Evolutionary conservation across 2,329 filamentous ascomycete species (phyloP), one percentile per base, ranked within the genome.

Genomic region (Zarea fungicola): DNA sequence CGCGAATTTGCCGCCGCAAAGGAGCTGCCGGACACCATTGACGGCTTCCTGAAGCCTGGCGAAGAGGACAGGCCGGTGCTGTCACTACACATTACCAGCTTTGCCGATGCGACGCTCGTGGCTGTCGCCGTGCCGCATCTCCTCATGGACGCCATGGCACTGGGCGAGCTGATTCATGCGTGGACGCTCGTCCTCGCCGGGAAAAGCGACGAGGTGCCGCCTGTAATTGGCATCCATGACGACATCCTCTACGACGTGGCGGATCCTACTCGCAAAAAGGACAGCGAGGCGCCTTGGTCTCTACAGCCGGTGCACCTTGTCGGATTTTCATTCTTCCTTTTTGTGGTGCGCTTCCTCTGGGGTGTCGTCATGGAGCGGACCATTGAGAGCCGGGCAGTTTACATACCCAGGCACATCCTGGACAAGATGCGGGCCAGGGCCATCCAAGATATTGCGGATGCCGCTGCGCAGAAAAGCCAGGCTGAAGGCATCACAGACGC

Each of bases 71-170:
- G 53, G 22, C 73, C 73, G 1, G 70, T 72, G 55, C 58, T 78
- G 8, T 65, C 65, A 8, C 58, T 78, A 11, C 72, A 74, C 52
- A 61, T 77, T 34, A 66, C 70, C 8, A 66, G 66, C 0, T 78
- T 78, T 55, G 56, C 54, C 7, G 70, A 79, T 49, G 68, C 70
- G 0, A 78, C 75, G 0, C 57, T 78, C 0, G 59, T 78, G 4
- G 63, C 63, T 1, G 52, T 78, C 1, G 61, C 61, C 3, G 74
- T 65, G 60, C 66, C 70, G 9, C 76, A 79, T 56, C 68, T 66
- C 0, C 55, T 75, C 5, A 65, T 69, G 47, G 75, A 78, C 54
- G 71, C 62, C 3, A 64, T 72, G 52, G 74, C 69, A 5, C 62
- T 61, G 25, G 53, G 58, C 7, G 65, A 62, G 2, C 59, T 79